phyloP scores from a whole-genome alignment of 2,329 filamentous ascomycete genomes.

The Colletotrichum sp. region DNA sequence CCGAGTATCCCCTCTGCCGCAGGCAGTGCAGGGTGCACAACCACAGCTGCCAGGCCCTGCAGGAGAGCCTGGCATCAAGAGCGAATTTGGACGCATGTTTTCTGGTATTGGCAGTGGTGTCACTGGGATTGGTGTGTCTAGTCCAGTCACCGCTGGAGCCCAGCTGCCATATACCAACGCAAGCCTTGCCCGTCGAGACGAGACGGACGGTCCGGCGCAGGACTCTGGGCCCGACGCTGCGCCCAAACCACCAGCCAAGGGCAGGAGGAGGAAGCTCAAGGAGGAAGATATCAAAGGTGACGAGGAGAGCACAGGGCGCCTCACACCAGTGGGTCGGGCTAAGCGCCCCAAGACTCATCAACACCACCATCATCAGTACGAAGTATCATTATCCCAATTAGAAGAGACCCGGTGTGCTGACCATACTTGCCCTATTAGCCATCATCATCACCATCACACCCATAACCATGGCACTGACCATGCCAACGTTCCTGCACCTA shows the following conservation, averaged over 20 bases:
- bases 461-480: conserved; percentile 60
- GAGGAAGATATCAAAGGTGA: conserved; percentile 74
- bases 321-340: conserved; percentile 62
- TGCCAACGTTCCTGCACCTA: conserved; percentile 40
- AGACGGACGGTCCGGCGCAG: conserved; percentile 48
- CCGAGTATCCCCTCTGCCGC: conserved; percentile 85
- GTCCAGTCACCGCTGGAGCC: conserved; percentile 50
- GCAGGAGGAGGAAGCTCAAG: conserved; percentile 73
- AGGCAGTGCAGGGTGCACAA: conserved; percentile 92
- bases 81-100: conserved; percentile 93
- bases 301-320: conserved; percentile 69
- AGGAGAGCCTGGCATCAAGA: conserved; percentile 89
- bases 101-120: conserved; percentile 79
- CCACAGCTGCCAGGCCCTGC: conserved; percentile 78
- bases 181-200: conserved; percentile 56
- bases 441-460: conserved; percentile 67
- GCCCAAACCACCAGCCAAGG: conserved; percentile 46
- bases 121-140: conserved; percentile 54
- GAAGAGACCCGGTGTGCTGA: not conserved
- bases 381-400: conserved; percentile 28
- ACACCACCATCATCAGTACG: conserved; percentile 73
- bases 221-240: conserved; percentile 48
- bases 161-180: conserved; percentile 52
- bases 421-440: conserved; percentile 23
- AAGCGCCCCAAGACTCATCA: conserved; percentile 73